phyloP scores from a whole-genome alignment of 495 filamentous ascomycete species.

The Aspergillus incahuasiensis region DNA sequence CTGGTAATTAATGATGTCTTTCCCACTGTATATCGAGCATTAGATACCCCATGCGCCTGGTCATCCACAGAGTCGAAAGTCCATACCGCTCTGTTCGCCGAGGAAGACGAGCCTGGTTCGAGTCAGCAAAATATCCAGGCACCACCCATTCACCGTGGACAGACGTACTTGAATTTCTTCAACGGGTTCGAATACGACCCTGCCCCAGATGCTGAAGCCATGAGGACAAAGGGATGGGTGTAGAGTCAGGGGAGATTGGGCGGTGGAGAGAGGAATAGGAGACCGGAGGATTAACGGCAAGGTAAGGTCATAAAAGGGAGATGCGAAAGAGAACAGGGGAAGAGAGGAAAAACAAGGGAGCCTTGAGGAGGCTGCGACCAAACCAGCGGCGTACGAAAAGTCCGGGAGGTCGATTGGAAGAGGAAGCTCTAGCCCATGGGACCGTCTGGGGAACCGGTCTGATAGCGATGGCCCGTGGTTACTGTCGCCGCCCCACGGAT shows the following conservation, averaged over 20 bases:
- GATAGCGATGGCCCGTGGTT: not conserved
- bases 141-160: not conserved
- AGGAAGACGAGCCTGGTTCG: constrained; percentile 80
- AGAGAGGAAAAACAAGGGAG: not conserved
- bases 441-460: constrained; percentile 7
- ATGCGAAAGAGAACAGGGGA: not conserved
- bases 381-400: not conserved
- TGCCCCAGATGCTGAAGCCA: constrained; percentile 57
- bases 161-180: constrained; percentile 96
- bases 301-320: not conserved
- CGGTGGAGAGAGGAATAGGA: not conserved
- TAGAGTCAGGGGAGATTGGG: constrained; percentile 22
- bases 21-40: constrained; percentile 59
- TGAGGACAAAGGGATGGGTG: constrained; percentile 28
- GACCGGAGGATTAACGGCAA: not conserved
- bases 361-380: constrained; percentile 1
- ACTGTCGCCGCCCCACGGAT: constrained; percentile 14
- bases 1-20: constrained; percentile 98
- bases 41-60: constrained; percentile 8
- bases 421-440: constrained; percentile 1
- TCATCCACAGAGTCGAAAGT: not conserved
- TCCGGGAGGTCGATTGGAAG: constrained; percentile 5
- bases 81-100: constrained; percentile 94
- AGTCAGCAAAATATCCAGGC: constrained; percentile 12
- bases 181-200: constrained; percentile 97